Evolutionary conservation across 495 filamentous ascomycete species (phyloP).

Genomic region (Xylaria grammica): DNA sequence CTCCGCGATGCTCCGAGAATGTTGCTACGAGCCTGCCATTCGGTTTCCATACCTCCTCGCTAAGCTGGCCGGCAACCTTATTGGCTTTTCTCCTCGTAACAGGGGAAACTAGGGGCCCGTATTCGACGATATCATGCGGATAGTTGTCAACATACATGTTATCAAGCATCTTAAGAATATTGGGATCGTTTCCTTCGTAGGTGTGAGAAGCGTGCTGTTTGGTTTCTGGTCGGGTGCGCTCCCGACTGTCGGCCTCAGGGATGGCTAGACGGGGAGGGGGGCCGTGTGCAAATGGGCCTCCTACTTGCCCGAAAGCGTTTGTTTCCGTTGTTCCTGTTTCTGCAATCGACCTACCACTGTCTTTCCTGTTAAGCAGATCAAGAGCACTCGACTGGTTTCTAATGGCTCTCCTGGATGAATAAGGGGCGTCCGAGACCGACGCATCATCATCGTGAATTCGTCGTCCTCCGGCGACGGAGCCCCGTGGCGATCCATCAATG

Average conservation of each 20-base stretch:
- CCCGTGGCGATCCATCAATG: slow-evolving; percentile 32
- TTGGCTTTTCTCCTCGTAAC: slow-evolving; percentile 65
- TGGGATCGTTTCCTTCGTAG: slow-evolving; percentile 89
- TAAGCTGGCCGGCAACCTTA: slow-evolving; percentile 52
- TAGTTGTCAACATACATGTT: slow-evolving; percentile 90
- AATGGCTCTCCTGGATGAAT: slow-evolving; percentile 46
- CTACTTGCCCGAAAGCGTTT: slow-evolving; percentile 83
- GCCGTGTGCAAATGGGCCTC: slow-evolving; percentile 64
- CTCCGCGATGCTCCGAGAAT: slow-evolving; percentile 83
- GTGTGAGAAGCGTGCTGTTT: slow-evolving; percentile 62
- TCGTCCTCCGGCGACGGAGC: slow-evolving; percentile 36
- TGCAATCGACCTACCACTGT: slow-evolving; percentile 76
- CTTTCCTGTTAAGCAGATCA: slow-evolving; percentile 77
- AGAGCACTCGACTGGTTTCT: slow-evolving; percentile 80
- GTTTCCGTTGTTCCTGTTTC: slow-evolving; percentile 84
- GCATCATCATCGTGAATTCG: slow-evolving; percentile 36
- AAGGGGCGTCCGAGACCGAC: slow-evolving; percentile 46
- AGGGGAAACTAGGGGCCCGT: slow-evolving; percentile 82
- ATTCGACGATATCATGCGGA: slow-evolving; percentile 77
- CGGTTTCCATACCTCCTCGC: slow-evolving; percentile 76
- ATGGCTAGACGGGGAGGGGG: slow-evolving; percentile 33
- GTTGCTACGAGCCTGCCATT: slow-evolving; percentile 82
- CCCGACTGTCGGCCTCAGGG: slow-evolving; percentile 33
- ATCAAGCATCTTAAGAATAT: slow-evolving; percentile 82
- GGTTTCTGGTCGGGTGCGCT: slow-evolving; percentile 38